Evolutionary conservation across 805 yeast species (phyloP).

Genomic region (Suhomyces sp.): DNA sequence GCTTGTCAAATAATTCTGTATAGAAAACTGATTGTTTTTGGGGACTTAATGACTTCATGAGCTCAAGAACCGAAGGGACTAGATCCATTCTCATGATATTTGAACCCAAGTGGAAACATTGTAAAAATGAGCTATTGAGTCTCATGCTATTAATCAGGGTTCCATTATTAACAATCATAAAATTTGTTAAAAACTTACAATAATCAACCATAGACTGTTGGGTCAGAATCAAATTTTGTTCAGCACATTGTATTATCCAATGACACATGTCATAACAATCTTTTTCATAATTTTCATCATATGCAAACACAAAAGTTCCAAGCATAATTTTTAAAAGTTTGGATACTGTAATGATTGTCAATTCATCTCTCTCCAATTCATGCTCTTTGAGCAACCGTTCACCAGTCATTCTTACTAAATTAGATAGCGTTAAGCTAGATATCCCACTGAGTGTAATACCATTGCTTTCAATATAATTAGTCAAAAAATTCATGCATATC

Average conservation of each 20-base stretch:
- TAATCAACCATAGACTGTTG: constrained; percentile 30
- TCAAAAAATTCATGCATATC: constrained; percentile 5
- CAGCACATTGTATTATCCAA: constrained; percentile 44
- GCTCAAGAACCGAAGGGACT: constrained; percentile 13
- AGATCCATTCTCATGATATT: constrained; percentile 21
- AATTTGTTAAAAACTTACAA: constrained; percentile 29
- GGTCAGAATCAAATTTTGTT: constrained; percentile 41
- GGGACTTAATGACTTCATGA: constrained; percentile 22
- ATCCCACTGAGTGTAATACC: background rate
- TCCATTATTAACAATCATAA: constrained; percentile 27
- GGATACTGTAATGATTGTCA: constrained; percentile 34
- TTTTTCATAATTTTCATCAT: constrained; percentile 24
- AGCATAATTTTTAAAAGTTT: constrained; percentile 25
- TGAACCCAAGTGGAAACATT: constrained; percentile 11
- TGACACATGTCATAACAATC: constrained; percentile 50
- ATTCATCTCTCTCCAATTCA: constrained; percentile 40
- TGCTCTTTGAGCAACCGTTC: constrained; percentile 28
- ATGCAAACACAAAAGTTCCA: constrained; percentile 23
- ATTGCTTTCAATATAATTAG: constrained; percentile 1
- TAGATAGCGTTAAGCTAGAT: constrained; percentile 7
- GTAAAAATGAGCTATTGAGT: constrained; percentile 11
- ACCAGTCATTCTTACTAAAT: constrained; percentile 29
- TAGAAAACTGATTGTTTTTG: constrained; percentile 28
- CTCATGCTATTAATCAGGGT: constrained; percentile 19
- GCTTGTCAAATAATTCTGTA: background rate